Conservation (phyloP, 2,329 filamentous ascomycete genomes). For the Ceratocystis variospora region DNA sequence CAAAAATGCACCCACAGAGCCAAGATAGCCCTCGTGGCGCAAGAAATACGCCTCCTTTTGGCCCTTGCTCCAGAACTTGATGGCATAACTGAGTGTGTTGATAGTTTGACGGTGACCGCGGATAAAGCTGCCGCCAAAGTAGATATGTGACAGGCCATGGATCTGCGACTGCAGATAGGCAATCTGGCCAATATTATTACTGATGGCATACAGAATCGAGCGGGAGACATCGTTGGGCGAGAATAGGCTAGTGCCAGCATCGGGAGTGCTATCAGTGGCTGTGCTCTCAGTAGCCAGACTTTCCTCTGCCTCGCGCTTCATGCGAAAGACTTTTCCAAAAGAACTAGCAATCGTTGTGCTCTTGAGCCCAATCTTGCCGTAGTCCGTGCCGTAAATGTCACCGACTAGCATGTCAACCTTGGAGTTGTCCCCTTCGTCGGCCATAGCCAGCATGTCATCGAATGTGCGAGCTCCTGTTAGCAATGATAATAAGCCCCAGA, state of each 20-base stretch:
- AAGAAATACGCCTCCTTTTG: constrained; percentile 92
- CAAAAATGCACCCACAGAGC: constrained; percentile 84
- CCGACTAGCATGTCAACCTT: constrained; percentile 94
- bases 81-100: constrained; percentile 91
- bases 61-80: constrained; percentile 94
- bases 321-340: constrained; percentile 90
- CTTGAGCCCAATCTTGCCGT: constrained; percentile 91
- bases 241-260: constrained; percentile 43
- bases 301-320: constrained; percentile 72
- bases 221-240: constrained; percentile 73
- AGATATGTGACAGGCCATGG: constrained; percentile 80
- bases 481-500: constrained; percentile 87
- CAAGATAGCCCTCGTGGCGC: constrained; percentile 88
- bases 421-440: constrained; percentile 80
- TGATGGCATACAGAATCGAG: constrained; percentile 85
- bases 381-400: constrained; percentile 93
- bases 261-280: constrained; percentile 55
- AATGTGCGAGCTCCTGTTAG: constrained; percentile 91
- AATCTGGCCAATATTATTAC: constrained; percentile 97
- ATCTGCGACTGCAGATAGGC: constrained; percentile 95
- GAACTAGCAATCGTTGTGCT: constrained; percentile 90
- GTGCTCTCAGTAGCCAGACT: constrained; percentile 53
- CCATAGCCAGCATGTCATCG: constrained; percentile 90
- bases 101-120: constrained; percentile 93
- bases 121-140: constrained; percentile 96